Base-by-base conservation (phyloP, 371 early-diverging fungal genomes). In the Mortierella sp. region DNA sequence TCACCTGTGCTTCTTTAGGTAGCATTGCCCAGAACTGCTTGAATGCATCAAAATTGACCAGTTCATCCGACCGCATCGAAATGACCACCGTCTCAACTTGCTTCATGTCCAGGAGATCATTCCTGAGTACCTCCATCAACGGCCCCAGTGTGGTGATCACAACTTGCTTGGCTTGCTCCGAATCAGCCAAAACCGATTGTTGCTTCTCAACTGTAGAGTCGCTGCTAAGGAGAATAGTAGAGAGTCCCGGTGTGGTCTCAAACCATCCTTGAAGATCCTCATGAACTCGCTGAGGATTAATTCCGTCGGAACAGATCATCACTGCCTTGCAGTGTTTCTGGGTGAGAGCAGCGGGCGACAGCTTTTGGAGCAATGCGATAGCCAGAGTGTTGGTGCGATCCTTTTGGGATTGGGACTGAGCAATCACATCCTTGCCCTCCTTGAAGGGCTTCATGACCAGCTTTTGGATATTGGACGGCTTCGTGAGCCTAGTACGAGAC, bases 321-420 rank as follows among this genome's bases (percentile, higher is more conserved):
- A 64, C 49, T 24, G 76, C 76, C 46, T 75, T 64, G 21, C 69
- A 69, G 14, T 47, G 56, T 46, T 75, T 75, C 32, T 62, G 62
- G 0, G 63, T 58, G 17, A 51, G 23, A 28, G 60, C 64, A 7
- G 64, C 32, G 3, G 58, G 7, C 17, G 64, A 55, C 12, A 75
- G 61, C 42, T 75, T 75, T 44, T 75, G 69, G 21, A 69, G 30
- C 7, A 69, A 28, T 2, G 61, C 64, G 8, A 75, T 69, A 2
- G 69, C 76, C 48, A 75, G 24, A 6, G 76, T 75, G 46, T 60
- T 69, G 48, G 76, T 75, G 17, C 76, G 76, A 46, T 75, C 76
- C 27, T 64, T 64, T 50, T 69, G 76, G 3, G 76, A 75, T 31
- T 75, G 76, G 4, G 76, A 50, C 46, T 75, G 76, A 6, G 76